These are phyloP conservation scores for Trametes sanguinea DNA, from an alignment of 768 basidiomycete species.

Conservation along the genomic window DNA sequence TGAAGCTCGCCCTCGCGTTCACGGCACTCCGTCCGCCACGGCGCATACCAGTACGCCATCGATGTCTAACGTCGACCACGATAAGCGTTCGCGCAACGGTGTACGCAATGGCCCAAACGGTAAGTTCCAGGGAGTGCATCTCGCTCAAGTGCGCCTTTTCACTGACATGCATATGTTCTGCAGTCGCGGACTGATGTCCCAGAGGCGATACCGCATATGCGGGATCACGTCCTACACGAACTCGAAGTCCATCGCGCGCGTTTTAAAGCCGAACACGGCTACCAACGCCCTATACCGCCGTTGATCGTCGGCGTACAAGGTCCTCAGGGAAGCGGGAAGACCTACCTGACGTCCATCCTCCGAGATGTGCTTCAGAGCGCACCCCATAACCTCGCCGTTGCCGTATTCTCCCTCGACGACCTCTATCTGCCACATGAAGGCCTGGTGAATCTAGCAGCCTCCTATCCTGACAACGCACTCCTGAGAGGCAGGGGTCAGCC, in stretches of 20 bases:
- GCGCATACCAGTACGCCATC: too few relatives aligned
- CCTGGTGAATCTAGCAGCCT: conserved; percentile 55
- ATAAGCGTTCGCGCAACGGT: neutral
- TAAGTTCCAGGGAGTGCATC: neutral
- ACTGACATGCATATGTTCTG: too few relatives aligned
- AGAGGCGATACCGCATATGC: conserved; percentile 40
- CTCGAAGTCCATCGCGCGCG: conserved; percentile 36
- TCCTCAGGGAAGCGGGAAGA: conserved; percentile 94
- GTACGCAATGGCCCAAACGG: neutral
- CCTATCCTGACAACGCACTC: conserved; percentile 61
- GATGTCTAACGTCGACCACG: neutral
- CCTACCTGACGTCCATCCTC: conserved; percentile 69
- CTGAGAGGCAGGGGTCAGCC: conserved; percentile 88
- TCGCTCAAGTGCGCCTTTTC: too few relatives aligned
- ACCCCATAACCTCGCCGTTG: conserved; percentile 56
- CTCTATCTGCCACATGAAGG: conserved; percentile 77
- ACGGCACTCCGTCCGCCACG: neutral
- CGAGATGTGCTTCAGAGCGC: conserved; percentile 38
- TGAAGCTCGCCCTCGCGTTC: neutral
- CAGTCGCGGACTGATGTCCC: conserved; percentile 20
- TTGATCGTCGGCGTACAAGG: conserved; percentile 89
- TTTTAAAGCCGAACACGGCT: neutral
- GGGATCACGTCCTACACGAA: conserved; percentile 41
- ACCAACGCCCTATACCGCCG: conserved; percentile 41
- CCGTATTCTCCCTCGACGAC: conserved; percentile 78